Evolutionary conservation across 2,329 filamentous ascomycete species (phyloP).

Genomic region (Periconia sp.): DNA sequence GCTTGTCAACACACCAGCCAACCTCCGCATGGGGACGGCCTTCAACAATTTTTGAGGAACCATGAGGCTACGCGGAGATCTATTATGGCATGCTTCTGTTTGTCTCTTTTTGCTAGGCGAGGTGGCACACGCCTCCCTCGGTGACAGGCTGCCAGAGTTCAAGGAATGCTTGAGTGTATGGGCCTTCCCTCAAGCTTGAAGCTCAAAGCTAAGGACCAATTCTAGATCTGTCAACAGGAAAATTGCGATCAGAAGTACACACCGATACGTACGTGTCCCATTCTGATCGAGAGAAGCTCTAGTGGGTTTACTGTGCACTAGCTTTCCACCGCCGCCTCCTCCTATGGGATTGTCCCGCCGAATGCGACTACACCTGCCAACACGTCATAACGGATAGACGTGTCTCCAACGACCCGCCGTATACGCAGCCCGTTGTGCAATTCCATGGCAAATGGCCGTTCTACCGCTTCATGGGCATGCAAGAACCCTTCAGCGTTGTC

Average conservation of each 20-base stretch:
- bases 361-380: slow-evolving; percentile 98
- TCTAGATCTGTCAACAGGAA: slow-evolving; percentile 76
- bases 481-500: slow-evolving; percentile 91
- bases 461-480: slow-evolving; percentile 84
- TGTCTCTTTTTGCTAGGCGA: slow-evolving; percentile 36
- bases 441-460: slow-evolving; percentile 99
- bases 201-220: slow-evolving; percentile 18
- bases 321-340: slow-evolving; percentile 85
- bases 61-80: slow-evolving; percentile 33
- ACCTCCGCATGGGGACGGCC: not conserved
- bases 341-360: slow-evolving; percentile 87
- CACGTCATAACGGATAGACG: slow-evolving; percentile 83
- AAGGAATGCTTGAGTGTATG: slow-evolving; percentile 81
- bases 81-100: slow-evolving; percentile 31
- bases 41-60: not conserved
- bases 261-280: slow-evolving; percentile 69
- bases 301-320: slow-evolving; percentile 50
- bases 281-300: not conserved
- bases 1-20: no score
- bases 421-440: slow-evolving; percentile 75
- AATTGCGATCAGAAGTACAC: slow-evolving; percentile 74
- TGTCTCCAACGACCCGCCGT: slow-evolving; percentile 67
- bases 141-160: slow-evolving; percentile 88
- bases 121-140: slow-evolving; percentile 70
- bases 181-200: slow-evolving; percentile 2